Conservation (phyloP, 257 asterid species). For the Primulina tabacum region DNA sequence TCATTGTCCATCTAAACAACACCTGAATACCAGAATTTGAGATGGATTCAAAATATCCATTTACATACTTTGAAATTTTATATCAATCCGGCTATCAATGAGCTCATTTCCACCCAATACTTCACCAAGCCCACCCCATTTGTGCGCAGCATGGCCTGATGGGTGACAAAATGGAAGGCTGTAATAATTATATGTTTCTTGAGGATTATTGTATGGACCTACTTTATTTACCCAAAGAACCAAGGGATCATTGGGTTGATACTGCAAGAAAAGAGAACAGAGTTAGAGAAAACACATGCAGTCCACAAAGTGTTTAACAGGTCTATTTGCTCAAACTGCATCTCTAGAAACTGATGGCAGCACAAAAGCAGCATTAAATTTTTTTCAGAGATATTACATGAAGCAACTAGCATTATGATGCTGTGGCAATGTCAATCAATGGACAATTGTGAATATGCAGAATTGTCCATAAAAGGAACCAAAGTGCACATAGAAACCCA, state of each 20-base stretch:
- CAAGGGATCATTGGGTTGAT: constrained; percentile 47
- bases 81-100: constrained; percentile 54
- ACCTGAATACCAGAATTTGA: background rate
- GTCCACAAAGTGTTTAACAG: background rate
- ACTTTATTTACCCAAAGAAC: constrained; percentile 63
- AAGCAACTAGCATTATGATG: background rate
- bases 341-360: background rate
- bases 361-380: background rate
- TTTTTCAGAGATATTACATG: background rate
- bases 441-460: background rate
- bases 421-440: background rate
- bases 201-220: constrained; percentile 64
- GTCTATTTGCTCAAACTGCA: background rate
- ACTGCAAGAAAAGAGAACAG: constrained; percentile 36
- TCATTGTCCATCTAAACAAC: constrained; percentile 11
- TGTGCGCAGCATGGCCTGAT: constrained; percentile 44
- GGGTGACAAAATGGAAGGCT: constrained; percentile 64
- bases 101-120: constrained; percentile 72
- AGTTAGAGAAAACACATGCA: constrained; percentile 20
- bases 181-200: constrained; percentile 62
- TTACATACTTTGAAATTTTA: constrained; percentile 48
- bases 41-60: constrained; percentile 8
- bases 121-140: constrained; percentile 72
- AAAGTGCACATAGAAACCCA: background rate
- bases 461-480: background rate